Evolutionary conservation across 2,329 filamentous ascomycete species (phyloP).

Genomic region (Arthrobotrys iridis): DNA sequence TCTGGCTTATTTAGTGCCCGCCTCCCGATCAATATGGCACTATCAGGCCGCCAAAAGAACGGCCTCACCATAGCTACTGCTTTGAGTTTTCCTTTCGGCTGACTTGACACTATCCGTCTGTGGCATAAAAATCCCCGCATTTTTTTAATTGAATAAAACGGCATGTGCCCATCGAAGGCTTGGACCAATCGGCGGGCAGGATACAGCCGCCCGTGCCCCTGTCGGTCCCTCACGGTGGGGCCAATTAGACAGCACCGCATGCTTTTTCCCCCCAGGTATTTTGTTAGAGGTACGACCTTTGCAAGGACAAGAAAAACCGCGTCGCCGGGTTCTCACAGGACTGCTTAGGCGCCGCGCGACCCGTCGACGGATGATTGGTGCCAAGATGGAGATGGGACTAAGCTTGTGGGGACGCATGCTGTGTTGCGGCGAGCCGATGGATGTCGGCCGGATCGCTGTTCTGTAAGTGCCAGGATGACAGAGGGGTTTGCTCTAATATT

Average conservation of each 20-base stretch:
- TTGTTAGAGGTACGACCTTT: not conserved
- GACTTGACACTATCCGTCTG: conserved; percentile 7
- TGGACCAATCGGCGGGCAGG: conserved; percentile 38
- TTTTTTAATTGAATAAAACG: conserved; percentile 30
- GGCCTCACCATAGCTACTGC: conserved; percentile 6
- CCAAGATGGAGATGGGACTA: conserved; percentile 1
- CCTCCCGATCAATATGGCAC: not conserved
- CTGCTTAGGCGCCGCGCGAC: conserved; percentile 11
- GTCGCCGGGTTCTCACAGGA: not conserved
- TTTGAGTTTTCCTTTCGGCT: conserved; percentile 14
- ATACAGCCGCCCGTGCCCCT: conserved; percentile 41
- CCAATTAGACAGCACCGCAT: conserved; percentile 14
- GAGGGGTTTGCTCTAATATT: not conserved
- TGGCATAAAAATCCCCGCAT: conserved; percentile 46
- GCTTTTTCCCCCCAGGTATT: conserved; percentile 8
- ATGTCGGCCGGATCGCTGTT: conserved; percentile 4
- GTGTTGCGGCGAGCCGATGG: conserved; percentile 17
- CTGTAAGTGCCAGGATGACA: not conserved
- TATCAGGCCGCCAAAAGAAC: conserved; percentile 5
- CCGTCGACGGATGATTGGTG: conserved; percentile 15
- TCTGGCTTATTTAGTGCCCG: conserved; percentile 16
- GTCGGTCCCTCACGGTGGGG: not conserved
- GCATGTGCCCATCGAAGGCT: not conserved
- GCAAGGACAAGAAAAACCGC: conserved; percentile 2
- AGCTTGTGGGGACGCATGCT: conserved; percentile 3